phyloP scores from a whole-genome alignment of 2,329 filamentous ascomycete genomes.

The Alternaria solani region DNA sequence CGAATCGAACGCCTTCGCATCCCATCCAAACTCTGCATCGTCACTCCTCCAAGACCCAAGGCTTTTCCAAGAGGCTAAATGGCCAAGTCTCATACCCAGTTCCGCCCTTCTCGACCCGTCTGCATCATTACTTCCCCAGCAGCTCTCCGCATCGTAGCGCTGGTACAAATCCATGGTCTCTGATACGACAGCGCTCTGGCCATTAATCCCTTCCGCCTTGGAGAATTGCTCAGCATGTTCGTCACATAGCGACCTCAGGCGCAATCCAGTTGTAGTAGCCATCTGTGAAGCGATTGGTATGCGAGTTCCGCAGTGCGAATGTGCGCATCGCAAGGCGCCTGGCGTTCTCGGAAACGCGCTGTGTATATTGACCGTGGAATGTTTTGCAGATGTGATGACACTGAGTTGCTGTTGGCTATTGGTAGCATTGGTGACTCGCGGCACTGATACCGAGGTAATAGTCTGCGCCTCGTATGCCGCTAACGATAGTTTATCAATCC shows the following conservation, averaged over 20 bases:
- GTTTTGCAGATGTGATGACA: background rate
- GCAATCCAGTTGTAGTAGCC: background rate
- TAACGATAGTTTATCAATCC: slow-evolving; percentile 3
- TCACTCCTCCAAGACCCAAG: background rate
- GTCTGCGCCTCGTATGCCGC: slow-evolving; percentile 2
- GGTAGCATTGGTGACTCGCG: background rate
- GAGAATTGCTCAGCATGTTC: slow-evolving; percentile 4
- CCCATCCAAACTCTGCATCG: background rate
- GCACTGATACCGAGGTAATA: background rate
- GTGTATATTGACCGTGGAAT: background rate
- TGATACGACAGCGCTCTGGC: background rate
- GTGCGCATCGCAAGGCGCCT: slow-evolving; percentile 6
- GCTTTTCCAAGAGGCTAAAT: background rate
- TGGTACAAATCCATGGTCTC: background rate
- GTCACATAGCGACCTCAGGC: background rate
- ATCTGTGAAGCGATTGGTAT: background rate
- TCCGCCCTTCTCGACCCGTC: background rate
- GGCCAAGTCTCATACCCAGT: background rate
- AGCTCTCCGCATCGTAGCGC: background rate
- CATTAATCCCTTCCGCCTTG: background rate
- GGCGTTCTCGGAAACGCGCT: slow-evolving; percentile 12
- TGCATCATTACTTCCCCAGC: background rate
- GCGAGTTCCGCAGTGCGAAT: slow-evolving; percentile 2
- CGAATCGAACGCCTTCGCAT: slow-evolving; percentile 3
- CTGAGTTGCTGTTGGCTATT: background rate